Evolutionary conservation across 495 filamentous ascomycete species (phyloP), one percentile per base, ranked within the genome.

Genomic region (Daldinia loculata): DNA sequence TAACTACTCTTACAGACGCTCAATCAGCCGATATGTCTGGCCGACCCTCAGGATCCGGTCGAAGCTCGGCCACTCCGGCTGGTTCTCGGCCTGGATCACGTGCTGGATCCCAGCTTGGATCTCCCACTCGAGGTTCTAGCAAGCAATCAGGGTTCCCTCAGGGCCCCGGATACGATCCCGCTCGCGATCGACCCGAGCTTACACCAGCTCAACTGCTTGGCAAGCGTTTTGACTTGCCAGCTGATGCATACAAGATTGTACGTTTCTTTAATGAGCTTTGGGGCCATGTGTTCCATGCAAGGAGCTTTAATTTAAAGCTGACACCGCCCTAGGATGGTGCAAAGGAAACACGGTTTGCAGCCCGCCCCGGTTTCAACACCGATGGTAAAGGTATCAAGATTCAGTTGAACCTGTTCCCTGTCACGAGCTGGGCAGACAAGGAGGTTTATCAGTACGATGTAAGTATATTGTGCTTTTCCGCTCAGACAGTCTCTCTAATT

Each of bases 391-490:
- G 81, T 0, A 82, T 90, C 17, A 80, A 80, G 7, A 74, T 98
- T 6, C 73, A 79, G 0, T 78, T 96, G 56, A 99, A 99, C 78
- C 87, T 92, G 7, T 97, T 88, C 79, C 83, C 84, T 0, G 87
- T 97, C n/a, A 70, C 60, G 2, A 72, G 12, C 1, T 80, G 62
- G 86, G 15, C 88, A 0, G 85, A 72, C 19, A 81, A 77, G 6
- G 80, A 82, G 0, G 84, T 97, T 51, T 89, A 87, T 63, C 94
- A 97, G 80, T 98, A 93, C 67, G 94, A 97, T 82, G 93, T 97
- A 81, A 86, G 92, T 87, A 19, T 32, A 52, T 71, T 24, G 22
- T 14, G 1, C 29, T 36, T 52, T 14, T 0, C 24, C 26, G 22
- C 56, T 39, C 34, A 15, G 8, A 4, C 22, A 26, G 1, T 22